Evolutionary conservation across 805 yeast genomes (phyloP), one percentile per base, ranked within the genome.

Genomic region (Saturnispora halmiae): DNA sequence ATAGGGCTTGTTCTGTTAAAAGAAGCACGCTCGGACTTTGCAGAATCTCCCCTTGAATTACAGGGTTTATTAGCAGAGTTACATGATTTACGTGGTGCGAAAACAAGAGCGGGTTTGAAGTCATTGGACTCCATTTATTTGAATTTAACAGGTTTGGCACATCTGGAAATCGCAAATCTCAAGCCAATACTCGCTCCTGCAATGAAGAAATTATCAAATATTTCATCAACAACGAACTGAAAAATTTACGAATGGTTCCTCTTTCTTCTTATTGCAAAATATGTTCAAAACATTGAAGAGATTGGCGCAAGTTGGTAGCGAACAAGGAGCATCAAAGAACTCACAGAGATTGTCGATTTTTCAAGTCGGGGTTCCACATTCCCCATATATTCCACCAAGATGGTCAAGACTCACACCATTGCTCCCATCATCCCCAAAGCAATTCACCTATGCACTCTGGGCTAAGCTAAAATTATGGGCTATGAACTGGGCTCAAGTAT

Each of bases 131-230:
- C 83, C 47, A 75, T 82, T 16, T 85, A 88, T 60, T 68, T 90
- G 45, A 85, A 79, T 54, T 65, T 90, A 58, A 90, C 87, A 50
- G 86, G 92, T 16, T 58, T 92, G 40, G 82, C 94, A 2, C 57
- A 80, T 30, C 57, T 87, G 70, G 98, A 90, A 58, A 79, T 92
- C 46, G 88, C 87, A 57, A 96, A 86, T 56, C 63, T 88, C 39
- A 64, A 96, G 47, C 94, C 96, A 2, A 82, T 86, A 53, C 77
- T 87, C 26, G 65, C 77, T n/a, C 64, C 66, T 11, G 81, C 84
- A 1, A 90, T 92, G 97, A 78, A 79, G 44, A 80, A 79, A 49
- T 61, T 92, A 45, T 68, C 42, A 19, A 21, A 26, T 20, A 22
- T 39, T 33, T 32, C 42, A 8, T 31, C 35, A 34, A n/a, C n/a